Percentiles rank a stretch among this genome's conserved stretches.
phyloP scores from a whole-genome alignment of 345 rosid genomes.

The Salix udensis region DNA sequence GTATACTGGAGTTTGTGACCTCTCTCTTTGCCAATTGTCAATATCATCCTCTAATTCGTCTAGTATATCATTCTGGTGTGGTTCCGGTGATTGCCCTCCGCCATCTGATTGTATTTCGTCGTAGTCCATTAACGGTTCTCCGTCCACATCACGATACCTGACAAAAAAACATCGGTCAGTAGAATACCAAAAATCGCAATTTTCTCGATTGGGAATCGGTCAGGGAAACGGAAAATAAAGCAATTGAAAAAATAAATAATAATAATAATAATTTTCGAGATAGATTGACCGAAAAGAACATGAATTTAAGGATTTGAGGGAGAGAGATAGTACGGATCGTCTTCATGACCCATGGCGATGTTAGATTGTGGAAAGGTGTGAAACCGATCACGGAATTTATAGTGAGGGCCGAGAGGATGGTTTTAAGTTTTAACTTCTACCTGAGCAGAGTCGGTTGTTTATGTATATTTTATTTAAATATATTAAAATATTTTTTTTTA shows the following conservation, averaged over 20 bases:
- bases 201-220: not conserved
- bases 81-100: conserved; percentile 58
- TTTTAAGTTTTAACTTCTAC: not conserved
- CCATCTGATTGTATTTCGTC: conserved; percentile 67
- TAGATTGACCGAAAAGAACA: not conserved
- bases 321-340: conserved; percentile 56
- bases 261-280: not conserved
- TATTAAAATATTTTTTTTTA: too few species aligned
- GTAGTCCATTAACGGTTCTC: conserved; percentile 91
- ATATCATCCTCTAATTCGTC: conserved; percentile 59
- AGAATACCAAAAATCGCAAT: not conserved
- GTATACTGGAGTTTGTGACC: conserved; percentile 62
- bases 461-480: too few species aligned
- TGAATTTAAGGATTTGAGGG: not conserved
- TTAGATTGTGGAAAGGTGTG: not conserved
- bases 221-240: not conserved
- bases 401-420: not conserved
- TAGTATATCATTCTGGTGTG: conserved; percentile 37
- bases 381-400: not conserved
- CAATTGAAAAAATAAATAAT: not conserved
- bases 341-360: conserved; percentile 56
- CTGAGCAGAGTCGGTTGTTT: not conserved
- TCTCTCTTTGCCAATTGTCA: conserved; percentile 50
- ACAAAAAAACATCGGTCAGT: not conserved
- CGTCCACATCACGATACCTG: conserved; percentile 90